Evolutionary conservation across 805 yeast genomes (phyloP).

Genomic region (Kregervanrija fluxuum): DNA sequence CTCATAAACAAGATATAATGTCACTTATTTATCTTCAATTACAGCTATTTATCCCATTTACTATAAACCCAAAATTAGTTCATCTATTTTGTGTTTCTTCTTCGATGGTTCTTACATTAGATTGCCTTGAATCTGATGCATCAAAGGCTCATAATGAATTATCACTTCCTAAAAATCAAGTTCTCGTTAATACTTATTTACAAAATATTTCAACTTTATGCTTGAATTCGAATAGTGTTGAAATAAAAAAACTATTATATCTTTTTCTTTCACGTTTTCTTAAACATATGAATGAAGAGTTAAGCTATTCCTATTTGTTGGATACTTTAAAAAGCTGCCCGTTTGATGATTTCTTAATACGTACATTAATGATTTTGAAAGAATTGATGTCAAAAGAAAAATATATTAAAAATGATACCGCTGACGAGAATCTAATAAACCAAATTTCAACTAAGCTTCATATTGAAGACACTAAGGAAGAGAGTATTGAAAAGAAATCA

Average conservation of each 20-base stretch:
- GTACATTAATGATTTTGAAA: conserved; percentile 60
- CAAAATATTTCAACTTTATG: conserved; percentile 19
- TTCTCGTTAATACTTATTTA: conserved; percentile 16
- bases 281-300: conserved; percentile 47
- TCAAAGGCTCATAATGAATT: conserved; percentile 1
- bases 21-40: conserved; percentile 36
- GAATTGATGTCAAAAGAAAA: conserved; percentile 44
- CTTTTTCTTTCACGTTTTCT: conserved; percentile 61
- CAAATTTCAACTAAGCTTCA: too few species aligned
- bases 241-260: conserved; percentile 32
- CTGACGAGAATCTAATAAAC: too few species aligned
- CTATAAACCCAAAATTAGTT: conserved; percentile 16
- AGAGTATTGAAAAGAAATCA: conserved; percentile 4
- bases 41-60: conserved; percentile 34
- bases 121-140: conserved; percentile 10
- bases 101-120: conserved; percentile 15
- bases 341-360: conserved; percentile 49
- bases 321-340: conserved; percentile 57
- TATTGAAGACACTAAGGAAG: too few species aligned
- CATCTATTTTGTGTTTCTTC: conserved; percentile 13
- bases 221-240: conserved; percentile 12
- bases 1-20: conserved; percentile 9
- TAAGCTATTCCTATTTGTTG: conserved; percentile 50
- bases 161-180: conserved; percentile 3
- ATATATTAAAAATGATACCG: conserved; percentile 6